These are phyloP conservation scores for Zasmidium angulare DNA, from an alignment of 2,329 filamentous ascomycete genomes.

Conservation along the genomic window DNA sequence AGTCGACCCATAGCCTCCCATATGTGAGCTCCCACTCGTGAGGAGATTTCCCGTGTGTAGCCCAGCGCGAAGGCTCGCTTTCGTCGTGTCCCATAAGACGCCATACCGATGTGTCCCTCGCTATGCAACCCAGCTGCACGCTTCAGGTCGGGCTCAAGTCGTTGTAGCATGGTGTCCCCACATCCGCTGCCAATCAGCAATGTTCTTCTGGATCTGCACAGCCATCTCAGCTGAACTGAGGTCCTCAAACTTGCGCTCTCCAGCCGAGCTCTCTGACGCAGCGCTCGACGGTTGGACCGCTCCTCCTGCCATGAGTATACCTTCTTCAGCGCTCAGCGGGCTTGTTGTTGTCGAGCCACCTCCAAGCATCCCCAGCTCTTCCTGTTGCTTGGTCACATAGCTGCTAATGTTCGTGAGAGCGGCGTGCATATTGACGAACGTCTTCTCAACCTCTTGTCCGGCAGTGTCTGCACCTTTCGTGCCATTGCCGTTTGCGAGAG, in stretches of 20 bases:
- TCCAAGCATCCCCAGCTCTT: slow-evolving; percentile 6
- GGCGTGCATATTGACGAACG: slow-evolving; percentile 26
- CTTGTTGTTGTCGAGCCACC: neutral
- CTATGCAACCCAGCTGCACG: neutral
- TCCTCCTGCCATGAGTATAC: neutral
- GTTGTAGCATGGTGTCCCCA: slow-evolving; percentile 12
- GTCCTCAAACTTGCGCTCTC: slow-evolving; percentile 59
- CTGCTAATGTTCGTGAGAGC: slow-evolving; percentile 19
- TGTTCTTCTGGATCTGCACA: slow-evolving; percentile 76
- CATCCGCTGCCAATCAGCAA: slow-evolving; percentile 38
- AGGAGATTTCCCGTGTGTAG: neutral
- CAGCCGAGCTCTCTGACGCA: slow-evolving; percentile 1
- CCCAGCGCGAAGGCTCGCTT: neutral
- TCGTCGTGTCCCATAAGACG: neutral
- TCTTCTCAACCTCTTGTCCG: slow-evolving; percentile 22
- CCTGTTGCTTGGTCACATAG: slow-evolving; percentile 17
- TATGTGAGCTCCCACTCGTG: neutral
- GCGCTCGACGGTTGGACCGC: slow-evolving; percentile 2
- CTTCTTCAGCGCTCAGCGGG: slow-evolving; percentile 1
- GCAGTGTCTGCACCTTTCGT: slow-evolving; percentile 11
- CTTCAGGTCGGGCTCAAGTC: neutral
- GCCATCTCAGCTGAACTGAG: slow-evolving; percentile 85
- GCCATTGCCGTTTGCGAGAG: slow-evolving; percentile 30
- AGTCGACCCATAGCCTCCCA: neutral
- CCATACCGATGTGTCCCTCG: neutral